Evolutionary conservation across 2,329 filamentous ascomycete species (phyloP).

Genomic region (Xylaria sp.): DNA sequence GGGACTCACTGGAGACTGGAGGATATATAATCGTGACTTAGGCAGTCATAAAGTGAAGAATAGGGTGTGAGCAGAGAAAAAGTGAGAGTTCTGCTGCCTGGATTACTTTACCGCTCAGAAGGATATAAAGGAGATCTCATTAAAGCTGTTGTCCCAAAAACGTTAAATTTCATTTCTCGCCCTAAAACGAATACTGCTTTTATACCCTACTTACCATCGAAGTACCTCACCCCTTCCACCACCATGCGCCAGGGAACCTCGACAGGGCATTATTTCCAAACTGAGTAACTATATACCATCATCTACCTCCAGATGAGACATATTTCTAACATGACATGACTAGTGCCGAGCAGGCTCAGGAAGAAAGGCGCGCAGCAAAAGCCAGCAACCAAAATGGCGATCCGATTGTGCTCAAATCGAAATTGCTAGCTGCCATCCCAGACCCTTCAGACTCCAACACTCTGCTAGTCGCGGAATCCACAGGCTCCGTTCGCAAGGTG

Average conservation of each 20-base stretch:
- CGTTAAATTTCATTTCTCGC: not conserved
- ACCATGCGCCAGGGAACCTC: slow-evolving; percentile 69
- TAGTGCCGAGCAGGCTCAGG: slow-evolving; percentile 56
- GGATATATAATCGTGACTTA: not conserved
- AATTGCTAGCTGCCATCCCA: slow-evolving; percentile 75
- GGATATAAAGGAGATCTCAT: not conserved
- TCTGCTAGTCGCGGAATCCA: slow-evolving; percentile 85
- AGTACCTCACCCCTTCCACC: not conserved
- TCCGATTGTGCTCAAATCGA: slow-evolving; percentile 81
- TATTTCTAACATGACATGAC: slow-evolving; percentile 48
- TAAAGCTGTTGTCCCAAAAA: not conserved
- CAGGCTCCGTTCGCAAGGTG: slow-evolving; percentile 77
- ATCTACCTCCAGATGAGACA: not conserved
- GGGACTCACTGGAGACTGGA: too few species aligned
- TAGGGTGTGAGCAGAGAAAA: not conserved
- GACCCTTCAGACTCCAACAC: slow-evolving; percentile 67
- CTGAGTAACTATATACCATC: slow-evolving; percentile 65
- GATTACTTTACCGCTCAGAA: not conserved
- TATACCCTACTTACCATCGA: too few species aligned
- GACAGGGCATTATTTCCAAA: slow-evolving; percentile 88
- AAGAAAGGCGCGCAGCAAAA: slow-evolving; percentile 70
- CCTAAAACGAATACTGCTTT: too few species aligned
- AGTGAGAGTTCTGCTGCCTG: slow-evolving; percentile 10
- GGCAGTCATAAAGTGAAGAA: slow-evolving; percentile 1
- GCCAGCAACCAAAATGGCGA: slow-evolving; percentile 78